Conservation (phyloP, 192 early-diverging fungal genomes). For the Backusella liffmaniae region DNA sequence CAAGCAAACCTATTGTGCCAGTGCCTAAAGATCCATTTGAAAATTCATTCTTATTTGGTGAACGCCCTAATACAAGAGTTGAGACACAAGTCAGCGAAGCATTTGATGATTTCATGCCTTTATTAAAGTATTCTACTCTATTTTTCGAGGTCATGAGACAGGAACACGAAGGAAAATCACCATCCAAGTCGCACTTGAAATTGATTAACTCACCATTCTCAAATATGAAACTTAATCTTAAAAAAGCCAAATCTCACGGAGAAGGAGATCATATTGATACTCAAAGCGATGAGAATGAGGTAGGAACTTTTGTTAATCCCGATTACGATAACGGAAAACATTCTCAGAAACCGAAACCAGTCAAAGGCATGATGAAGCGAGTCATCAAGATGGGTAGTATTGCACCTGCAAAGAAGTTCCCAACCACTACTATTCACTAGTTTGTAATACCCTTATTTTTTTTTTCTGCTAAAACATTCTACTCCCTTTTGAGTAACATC, state of each 20-base stretch:
- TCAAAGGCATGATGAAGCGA: constrained; percentile 16
- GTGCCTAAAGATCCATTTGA: constrained; percentile 13
- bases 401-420: constrained; percentile 1
- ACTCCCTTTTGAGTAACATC: not conserved
- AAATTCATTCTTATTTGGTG: constrained; percentile 1
- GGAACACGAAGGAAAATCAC: not conserved
- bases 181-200: constrained; percentile 4
- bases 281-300: not conserved
- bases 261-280: not conserved
- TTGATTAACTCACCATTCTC: constrained; percentile 10
- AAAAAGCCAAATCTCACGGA: constrained; percentile 9
- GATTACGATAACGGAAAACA: constrained; percentile 2
- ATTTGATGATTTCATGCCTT: constrained; percentile 6
- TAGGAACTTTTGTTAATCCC: not conserved
- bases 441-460: constrained; percentile 4
- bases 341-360: not conserved
- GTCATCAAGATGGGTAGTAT: constrained; percentile 16
- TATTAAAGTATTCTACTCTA: not conserved
- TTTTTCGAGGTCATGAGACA: not conserved
- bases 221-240: constrained; percentile 12
- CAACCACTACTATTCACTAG: constrained; percentile 1
- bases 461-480: not conserved
- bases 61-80: not conserved
- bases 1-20: constrained; percentile 1
- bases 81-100: constrained; percentile 10